A percentile compares a stretch with the other conserved stretches of the same genome.
Conservation (phyloP, 495 filamentous ascomycete genomes). For the Cudoniella acicularis region DNA sequence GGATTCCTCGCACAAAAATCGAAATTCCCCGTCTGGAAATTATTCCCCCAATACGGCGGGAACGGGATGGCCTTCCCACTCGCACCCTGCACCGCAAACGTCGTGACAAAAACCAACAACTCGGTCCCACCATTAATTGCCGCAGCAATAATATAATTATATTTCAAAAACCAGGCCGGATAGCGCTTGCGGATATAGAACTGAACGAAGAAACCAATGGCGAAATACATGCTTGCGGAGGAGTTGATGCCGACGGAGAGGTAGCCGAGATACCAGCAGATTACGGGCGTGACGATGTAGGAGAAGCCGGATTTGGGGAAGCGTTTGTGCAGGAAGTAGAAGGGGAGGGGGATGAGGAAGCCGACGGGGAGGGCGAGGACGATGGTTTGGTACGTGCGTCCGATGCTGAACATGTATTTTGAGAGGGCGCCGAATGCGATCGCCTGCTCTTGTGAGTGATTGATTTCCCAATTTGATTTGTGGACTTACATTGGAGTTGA, state of each 20-base stretch:
- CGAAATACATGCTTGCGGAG: constrained; percentile 33
- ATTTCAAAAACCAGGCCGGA: constrained; percentile 51
- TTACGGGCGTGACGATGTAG: constrained; percentile 33
- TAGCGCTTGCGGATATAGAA: constrained; percentile 47
- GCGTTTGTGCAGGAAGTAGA: constrained; percentile 25
- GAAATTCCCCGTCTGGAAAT: constrained; percentile 14
- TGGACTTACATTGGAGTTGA: constrained; percentile 27
- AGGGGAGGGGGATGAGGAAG: constrained; percentile 33
- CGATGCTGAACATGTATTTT: constrained; percentile 37
- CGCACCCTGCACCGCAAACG: constrained; percentile 58
- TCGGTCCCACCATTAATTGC: constrained; percentile 52
- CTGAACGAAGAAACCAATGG: constrained; percentile 41
- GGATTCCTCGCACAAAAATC: constrained; percentile 11
- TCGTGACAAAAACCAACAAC: constrained; percentile 49
- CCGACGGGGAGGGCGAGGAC: constrained; percentile 30
- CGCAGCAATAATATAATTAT: constrained; percentile 51
- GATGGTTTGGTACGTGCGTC: constrained; percentile 30
- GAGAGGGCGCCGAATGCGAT: constrained; percentile 38
- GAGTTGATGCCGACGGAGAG: constrained; percentile 37
- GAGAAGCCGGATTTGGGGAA: constrained; percentile 16
- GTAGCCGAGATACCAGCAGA: constrained; percentile 32
- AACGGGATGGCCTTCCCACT: constrained; percentile 33
- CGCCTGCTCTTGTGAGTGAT: constrained; percentile 20
- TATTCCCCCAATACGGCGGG: constrained; percentile 22
- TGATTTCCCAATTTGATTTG: background rate